phyloP scores from a whole-genome alignment of 2,329 filamentous ascomycete species.

The Sporothrix luriei region DNA sequence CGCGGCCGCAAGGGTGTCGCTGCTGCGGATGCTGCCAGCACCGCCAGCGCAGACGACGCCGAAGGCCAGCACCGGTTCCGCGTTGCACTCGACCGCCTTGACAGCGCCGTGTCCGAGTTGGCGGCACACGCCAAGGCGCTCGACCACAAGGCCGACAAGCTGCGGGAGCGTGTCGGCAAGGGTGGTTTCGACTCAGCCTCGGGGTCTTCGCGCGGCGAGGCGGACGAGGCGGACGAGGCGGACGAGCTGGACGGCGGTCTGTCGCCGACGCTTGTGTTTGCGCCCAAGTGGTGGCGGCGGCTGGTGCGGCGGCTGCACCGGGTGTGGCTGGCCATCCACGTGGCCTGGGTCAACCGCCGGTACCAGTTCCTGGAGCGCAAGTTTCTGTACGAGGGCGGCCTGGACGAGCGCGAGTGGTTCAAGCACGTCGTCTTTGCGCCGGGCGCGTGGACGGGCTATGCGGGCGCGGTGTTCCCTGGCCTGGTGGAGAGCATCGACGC shows the following conservation, averaged over 20 bases:
- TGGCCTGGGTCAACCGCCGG: slow-evolving; percentile 66
- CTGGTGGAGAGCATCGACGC: slow-evolving; percentile 64
- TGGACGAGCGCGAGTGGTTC: slow-evolving; percentile 84
- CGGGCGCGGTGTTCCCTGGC: slow-evolving; percentile 70
- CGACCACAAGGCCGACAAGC: slow-evolving; percentile 49
- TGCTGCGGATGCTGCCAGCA: not conserved
- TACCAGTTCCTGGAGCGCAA: slow-evolving; percentile 83
- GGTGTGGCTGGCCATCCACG: slow-evolving; percentile 31
- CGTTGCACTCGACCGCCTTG: slow-evolving; percentile 41
- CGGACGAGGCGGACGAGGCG: no score
- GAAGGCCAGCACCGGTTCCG: slow-evolving; percentile 34
- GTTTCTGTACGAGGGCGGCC: slow-evolving; percentile 73
- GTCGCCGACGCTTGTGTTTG: not conserved
- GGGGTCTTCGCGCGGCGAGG: no score
- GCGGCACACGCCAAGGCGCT: slow-evolving; percentile 48
- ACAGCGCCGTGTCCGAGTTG: slow-evolving; percentile 43
- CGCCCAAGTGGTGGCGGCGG: slow-evolving; percentile 68
- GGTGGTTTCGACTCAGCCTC: slow-evolving; percentile 31
- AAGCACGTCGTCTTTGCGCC: slow-evolving; percentile 66
- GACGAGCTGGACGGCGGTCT: not conserved
- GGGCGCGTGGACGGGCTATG: slow-evolving; percentile 84
- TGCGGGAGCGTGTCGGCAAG: slow-evolving; percentile 45
- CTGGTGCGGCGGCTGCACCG: slow-evolving; percentile 57
- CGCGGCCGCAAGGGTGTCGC: slow-evolving; percentile 31
- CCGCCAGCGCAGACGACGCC: slow-evolving; percentile 6